These are phyloP conservation scores for Serendipita sp. DNA, from an alignment of 768 basidiomycete genomes.

Conservation along the genomic window DNA sequence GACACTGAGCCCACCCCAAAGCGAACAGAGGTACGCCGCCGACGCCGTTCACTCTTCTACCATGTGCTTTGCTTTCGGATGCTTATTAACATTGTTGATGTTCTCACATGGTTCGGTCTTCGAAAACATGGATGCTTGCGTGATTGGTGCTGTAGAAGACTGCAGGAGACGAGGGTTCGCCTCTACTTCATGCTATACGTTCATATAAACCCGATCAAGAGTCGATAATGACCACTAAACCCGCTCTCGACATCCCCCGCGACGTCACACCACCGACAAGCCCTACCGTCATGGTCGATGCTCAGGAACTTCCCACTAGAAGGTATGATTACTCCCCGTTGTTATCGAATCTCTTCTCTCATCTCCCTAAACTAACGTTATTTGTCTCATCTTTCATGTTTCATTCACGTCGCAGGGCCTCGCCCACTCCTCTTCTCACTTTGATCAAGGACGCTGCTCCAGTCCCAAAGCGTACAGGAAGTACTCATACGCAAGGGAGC, in stretches of 20 bases:
- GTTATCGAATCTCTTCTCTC: background rate
- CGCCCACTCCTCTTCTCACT: too few relatives aligned
- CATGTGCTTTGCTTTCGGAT: background rate
- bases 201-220: background rate
- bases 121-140: background rate
- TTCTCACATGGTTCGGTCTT: background rate
- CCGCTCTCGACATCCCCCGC: background rate
- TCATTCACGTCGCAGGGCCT: background rate
- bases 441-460: too few relatives aligned
- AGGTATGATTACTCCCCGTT: background rate
- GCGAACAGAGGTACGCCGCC: background rate
- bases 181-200: background rate
- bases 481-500: background rate
- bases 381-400: background rate
- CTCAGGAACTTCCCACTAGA: background rate
- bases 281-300: background rate
- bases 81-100: background rate
- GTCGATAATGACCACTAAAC: background rate
- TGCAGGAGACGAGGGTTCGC: background rate
- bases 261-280: background rate
- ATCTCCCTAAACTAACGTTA: background rate
- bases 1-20: background rate
- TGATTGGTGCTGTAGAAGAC: background rate
- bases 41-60: background rate
- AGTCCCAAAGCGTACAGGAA: background rate